Conservation (phyloP, 2,329 filamentous ascomycete species). For the Venturia effusa region DNA sequence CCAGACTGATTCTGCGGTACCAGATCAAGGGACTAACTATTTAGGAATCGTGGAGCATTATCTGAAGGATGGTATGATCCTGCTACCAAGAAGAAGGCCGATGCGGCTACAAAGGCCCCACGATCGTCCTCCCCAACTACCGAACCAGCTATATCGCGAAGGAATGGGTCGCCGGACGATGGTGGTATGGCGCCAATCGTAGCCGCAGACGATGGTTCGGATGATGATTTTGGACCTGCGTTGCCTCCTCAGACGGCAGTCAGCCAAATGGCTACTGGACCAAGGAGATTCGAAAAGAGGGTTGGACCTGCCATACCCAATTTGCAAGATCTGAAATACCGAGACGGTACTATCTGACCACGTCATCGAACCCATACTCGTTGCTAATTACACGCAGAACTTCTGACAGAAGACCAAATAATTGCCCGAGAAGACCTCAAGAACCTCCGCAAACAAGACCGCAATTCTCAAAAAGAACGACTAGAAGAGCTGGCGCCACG, state of each 20-base stretch:
- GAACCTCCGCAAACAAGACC: conserved; percentile 52
- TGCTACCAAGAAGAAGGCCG: conserved; percentile 49
- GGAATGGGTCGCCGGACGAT: conserved; percentile 11
- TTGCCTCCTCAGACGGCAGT: conserved; percentile 28
- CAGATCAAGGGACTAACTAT: conserved; percentile 33
- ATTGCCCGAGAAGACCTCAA: conserved; percentile 43
- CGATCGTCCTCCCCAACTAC: conserved; percentile 10
- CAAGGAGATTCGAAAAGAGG: conserved; percentile 11
- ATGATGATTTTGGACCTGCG: conserved; percentile 45
- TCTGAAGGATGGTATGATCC: conserved; percentile 92
- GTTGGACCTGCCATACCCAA: conserved; percentile 56
- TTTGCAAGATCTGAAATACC: conserved; percentile 60
- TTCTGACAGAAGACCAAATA: conserved; percentile 39
- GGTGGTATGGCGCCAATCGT: not conserved
- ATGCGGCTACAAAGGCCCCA: conserved; percentile 21
- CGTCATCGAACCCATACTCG: not conserved
- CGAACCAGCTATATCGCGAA: conserved; percentile 14
- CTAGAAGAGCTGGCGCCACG: conserved; percentile 75
- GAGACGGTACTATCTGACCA: conserved; percentile 30
- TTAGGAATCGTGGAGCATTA: conserved; percentile 73
- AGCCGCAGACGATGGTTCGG: conserved; percentile 8
- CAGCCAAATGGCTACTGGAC: conserved; percentile 13
- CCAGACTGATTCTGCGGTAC: not conserved
- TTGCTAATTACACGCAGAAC: conserved; percentile 22
- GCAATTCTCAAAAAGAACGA: conserved; percentile 55